Evolutionary conservation across 2,329 filamentous ascomycete species (phyloP), one percentile per base, ranked within the genome.

Genomic region (Alternaria novae-zelandiae): DNA sequence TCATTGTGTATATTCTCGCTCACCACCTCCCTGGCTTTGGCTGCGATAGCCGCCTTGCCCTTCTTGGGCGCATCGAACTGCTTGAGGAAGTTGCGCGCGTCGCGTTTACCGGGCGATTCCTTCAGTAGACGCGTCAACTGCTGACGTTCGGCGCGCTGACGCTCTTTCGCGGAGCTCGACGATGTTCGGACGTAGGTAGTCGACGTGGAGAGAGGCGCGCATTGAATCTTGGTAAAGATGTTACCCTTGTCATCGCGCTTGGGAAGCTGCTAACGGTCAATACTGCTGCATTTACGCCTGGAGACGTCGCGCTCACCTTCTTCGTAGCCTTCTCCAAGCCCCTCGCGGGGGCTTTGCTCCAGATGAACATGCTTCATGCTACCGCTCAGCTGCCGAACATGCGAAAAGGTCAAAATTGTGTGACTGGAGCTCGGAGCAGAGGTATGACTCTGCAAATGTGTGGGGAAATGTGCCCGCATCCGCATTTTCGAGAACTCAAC

Each of bases 11-110:
- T 68, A 2, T 61, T 64, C 10, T 74, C 68, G 57, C 68, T 67
- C 59, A 61, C 63, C 26, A 59, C 57, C 58, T 65, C 65, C 43
- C 70, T 68, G 11, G 49, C 49, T n/a, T 65, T 64, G 4, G 62
- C 44, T 2, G 65, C 21, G 17, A 63, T 32, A n/a, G 44, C 60
- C n/a, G 43, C 56, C 20, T 67, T 64, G 5, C 45, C 49, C 63
- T 71, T 71, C 15, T 72, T 72, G 17, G 76, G 65, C 13, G 69
- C 64, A 51, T 88, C 90, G 78, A 97, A 97, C 65, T 93, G 94
- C 71, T 96, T 91, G 15, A 99, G 86, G 76, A 97, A 99, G 41
- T 92, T 90, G 80, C 92, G 94, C 51, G 94, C 94, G 82, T 99
- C 96, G 72, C 96, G 89, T 80, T 94, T 97, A 0, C 95, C 97